These are phyloP conservation scores for Alloteropsis semialata DNA, from an alignment of 176 grass and related monocot species.

Conservation along the genomic window DNA sequence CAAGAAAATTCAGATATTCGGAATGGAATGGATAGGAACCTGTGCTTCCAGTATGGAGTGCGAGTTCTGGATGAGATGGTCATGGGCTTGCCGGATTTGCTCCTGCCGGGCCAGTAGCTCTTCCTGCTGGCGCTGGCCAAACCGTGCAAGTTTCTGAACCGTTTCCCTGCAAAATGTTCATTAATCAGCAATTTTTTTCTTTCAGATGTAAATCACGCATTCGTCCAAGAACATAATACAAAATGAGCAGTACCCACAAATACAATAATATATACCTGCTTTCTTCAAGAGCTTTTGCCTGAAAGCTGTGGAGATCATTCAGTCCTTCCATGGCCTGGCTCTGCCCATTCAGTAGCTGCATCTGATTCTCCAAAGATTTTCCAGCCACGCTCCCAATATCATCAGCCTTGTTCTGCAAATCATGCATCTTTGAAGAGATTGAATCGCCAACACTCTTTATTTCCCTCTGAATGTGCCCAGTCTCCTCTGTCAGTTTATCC, in stretches of 20 bases:
- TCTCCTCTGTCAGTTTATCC: constrained; percentile 54
- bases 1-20: no score
- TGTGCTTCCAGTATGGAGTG: constrained; percentile 55
- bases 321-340: constrained; percentile 54
- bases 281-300: constrained; percentile 70
- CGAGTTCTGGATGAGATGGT: constrained; percentile 58
- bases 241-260: neutral
- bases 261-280: constrained; percentile 73
- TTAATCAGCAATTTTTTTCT: neutral
- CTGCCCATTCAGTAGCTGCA: constrained; percentile 63
- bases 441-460: constrained; percentile 41
- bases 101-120: constrained; percentile 58
- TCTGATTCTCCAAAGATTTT: constrained; percentile 74
- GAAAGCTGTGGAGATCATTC: constrained; percentile 48
- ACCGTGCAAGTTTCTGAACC: constrained; percentile 47
- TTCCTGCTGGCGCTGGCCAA: constrained; percentile 59
- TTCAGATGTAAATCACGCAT: neutral
- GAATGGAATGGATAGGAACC: constrained; percentile 19
- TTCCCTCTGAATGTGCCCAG: constrained; percentile 58
- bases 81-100: constrained; percentile 50
- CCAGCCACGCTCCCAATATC: constrained; percentile 50
- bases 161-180: constrained; percentile 41
- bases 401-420: constrained; percentile 53
- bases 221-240: neutral
- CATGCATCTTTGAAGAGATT: constrained; percentile 65